phyloP scores from a whole-genome alignment of 2,329 filamentous ascomycete genomes.

The Monosporascus sp. region DNA sequence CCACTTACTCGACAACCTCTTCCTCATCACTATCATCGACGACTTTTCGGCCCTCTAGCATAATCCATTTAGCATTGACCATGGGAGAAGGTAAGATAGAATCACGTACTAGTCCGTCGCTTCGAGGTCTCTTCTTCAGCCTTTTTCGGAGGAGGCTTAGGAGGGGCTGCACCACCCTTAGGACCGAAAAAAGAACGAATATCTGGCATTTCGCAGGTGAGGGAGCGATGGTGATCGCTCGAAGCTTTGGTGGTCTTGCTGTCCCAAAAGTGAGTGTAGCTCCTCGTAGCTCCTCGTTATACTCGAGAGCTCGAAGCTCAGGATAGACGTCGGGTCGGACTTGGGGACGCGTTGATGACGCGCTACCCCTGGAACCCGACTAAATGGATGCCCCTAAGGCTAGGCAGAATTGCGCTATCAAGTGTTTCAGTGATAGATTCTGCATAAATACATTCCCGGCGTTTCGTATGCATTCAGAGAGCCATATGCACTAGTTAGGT shows the following conservation, averaged over 20 bases:
- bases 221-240: background rate
- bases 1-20: conserved; percentile 51
- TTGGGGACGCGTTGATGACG: conserved; percentile 4
- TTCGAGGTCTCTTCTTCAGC: conserved; percentile 39
- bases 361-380: background rate
- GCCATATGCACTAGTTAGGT: no score
- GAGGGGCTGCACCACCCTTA: conserved; percentile 57
- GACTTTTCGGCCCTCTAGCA: conserved; percentile 58
- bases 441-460: no score
- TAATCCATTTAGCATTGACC: background rate
- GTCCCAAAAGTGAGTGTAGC: conserved; percentile 17
- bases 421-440: no score
- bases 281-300: background rate
- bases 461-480: no score
- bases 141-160: conserved; percentile 44
- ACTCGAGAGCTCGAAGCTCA: background rate
- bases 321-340: background rate
- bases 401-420: background rate
- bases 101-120: conserved; percentile 40
- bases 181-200: conserved; percentile 88
- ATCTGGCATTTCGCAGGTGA: conserved; percentile 65
- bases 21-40: conserved; percentile 80
- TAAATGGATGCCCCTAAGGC: background rate
- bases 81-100: background rate
- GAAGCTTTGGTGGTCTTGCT: background rate